phyloP scores from a whole-genome alignment of 441 rosid genomes.

The Gossypium gossypioides region DNA sequence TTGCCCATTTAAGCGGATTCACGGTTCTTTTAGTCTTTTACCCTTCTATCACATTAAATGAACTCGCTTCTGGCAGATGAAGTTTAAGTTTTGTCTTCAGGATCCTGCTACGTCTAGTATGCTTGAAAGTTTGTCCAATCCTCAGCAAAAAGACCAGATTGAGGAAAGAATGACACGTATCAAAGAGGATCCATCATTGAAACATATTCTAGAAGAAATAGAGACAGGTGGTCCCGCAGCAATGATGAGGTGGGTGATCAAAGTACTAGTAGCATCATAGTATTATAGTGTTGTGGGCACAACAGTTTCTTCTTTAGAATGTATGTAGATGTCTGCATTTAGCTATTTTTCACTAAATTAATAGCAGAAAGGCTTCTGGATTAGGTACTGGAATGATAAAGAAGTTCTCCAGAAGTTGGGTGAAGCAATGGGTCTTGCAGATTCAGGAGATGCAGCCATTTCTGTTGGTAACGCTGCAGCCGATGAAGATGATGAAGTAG shows the following conservation, averaged over 20 bases:
- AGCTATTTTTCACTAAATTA: conserved; percentile 13
- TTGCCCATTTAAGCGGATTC: background rate
- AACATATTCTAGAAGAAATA: conserved; percentile 78
- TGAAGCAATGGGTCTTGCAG: conserved; percentile 91
- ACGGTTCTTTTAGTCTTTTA: background rate
- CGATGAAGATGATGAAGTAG: conserved; percentile 63
- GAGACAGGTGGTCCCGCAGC: conserved; percentile 86
- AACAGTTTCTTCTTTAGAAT: background rate
- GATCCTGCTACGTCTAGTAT: conserved; percentile 90
- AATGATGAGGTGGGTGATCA: conserved; percentile 67
- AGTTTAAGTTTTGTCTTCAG: conserved; percentile 24
- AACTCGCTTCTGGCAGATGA: conserved; percentile 5
- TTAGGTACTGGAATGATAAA: conserved; percentile 92
- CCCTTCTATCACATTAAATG: background rate
- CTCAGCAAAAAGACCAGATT: conserved; percentile 61
- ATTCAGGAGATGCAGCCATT: conserved; percentile 49
- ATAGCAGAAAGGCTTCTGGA: conserved; percentile 6
- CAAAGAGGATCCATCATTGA: conserved; percentile 78
- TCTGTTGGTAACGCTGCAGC: conserved; percentile 45
- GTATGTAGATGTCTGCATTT: background rate
- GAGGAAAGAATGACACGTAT: conserved; percentile 74
- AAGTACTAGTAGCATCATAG: background rate
- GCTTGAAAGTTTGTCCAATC: conserved; percentile 70
- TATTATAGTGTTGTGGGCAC: background rate
- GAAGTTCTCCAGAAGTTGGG: conserved; percentile 82